A percentile compares a stretch with the other conserved stretches of the same genome.
Evolutionary conservation across 1,139 yeast genomes (phyloP).

Genomic region (Saccharomyces hybrid): DNA sequence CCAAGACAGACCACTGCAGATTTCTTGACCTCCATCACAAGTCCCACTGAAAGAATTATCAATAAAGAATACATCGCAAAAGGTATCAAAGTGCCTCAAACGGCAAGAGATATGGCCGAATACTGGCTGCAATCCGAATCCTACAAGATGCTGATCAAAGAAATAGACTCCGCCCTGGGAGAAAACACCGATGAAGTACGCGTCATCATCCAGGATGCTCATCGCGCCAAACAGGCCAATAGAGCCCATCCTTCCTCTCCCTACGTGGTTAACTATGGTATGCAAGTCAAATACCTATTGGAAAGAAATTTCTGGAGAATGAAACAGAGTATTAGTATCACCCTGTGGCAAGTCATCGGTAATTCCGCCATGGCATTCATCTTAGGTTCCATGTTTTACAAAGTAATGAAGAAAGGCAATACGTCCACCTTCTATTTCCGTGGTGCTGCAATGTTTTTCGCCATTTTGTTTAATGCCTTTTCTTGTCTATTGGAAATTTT

Average conservation of each 20-base stretch:
- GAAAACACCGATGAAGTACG: conserved; percentile 12
- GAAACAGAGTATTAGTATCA: conserved; percentile 58
- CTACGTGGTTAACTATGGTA: conserved; percentile 53
- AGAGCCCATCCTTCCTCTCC: conserved; percentile 48
- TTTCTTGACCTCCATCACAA: conserved; percentile 68
- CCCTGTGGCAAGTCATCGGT: conserved; percentile 51
- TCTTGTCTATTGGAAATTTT: conserved; percentile 67
- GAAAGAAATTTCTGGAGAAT: conserved; percentile 57
- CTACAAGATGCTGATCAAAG: conserved; percentile 36
- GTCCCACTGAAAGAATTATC: conserved; percentile 58
- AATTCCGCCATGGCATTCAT: conserved; percentile 66
- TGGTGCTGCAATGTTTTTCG: conserved; percentile 68
- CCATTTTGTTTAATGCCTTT: conserved; percentile 70
- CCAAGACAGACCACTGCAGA: conserved; percentile 79
- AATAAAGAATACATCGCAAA: conserved; percentile 27
- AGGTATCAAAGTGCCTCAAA: conserved; percentile 59
- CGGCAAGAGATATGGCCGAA: conserved; percentile 60
- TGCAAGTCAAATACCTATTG: conserved; percentile 58
- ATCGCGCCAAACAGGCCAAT: conserved; percentile 50
- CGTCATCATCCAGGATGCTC: conserved; percentile 37
- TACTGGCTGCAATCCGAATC: conserved; percentile 61
- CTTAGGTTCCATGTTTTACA: conserved; percentile 68
- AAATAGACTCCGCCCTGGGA: conserved; percentile 34
- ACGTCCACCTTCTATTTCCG: conserved; percentile 57
- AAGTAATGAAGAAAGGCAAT: conserved; percentile 35